Evolutionary conservation across 441 rosid genomes (phyloP).

Genomic region (Erysimum cheiri): DNA sequence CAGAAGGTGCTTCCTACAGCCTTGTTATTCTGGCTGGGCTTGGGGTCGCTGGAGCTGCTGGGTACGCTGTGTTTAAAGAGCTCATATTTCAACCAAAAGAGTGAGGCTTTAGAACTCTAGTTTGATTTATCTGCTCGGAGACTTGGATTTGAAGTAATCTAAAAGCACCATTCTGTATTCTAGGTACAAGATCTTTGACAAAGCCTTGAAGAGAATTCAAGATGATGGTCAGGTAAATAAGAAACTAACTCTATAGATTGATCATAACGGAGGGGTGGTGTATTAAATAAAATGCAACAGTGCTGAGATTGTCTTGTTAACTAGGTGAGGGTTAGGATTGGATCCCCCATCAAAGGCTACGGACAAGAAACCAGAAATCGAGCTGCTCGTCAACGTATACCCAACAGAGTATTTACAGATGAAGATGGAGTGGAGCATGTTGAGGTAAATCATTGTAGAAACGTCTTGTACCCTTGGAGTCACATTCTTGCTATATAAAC

Average conservation of each 20-base stretch:
- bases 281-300: not conserved
- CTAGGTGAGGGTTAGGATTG: conserved; percentile 95
- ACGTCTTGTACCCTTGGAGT: not conserved
- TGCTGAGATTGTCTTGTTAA: conserved; percentile 32
- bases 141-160: conserved; percentile 23
- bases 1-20: conserved; percentile 94
- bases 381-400: conserved; percentile 95
- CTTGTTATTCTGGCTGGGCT: conserved; percentile 90
- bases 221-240: conserved; percentile 82
- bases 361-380: conserved; percentile 98
- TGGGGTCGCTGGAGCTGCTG: conserved; percentile 93
- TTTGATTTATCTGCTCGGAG: conserved; percentile 26
- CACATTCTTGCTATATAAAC: not conserved
- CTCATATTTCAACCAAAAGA: conserved; percentile 96
- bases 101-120: conserved; percentile 54
- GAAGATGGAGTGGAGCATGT: conserved; percentile 94
- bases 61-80: conserved; percentile 86
- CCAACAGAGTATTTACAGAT: conserved; percentile 78
- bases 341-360: conserved; percentile 94
- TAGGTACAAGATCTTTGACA: conserved; percentile 87
- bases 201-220: conserved; percentile 87
- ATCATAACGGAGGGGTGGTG: conserved; percentile 23
- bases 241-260: conserved; percentile 24
- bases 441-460: conserved; percentile 57
- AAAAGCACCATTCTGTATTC: conserved; percentile 24